Evolutionary conservation across 2,329 filamentous ascomycete genomes (phyloP), one percentile per base, ranked within the genome.

Genomic region (Phialemoniopsis sp.): DNA sequence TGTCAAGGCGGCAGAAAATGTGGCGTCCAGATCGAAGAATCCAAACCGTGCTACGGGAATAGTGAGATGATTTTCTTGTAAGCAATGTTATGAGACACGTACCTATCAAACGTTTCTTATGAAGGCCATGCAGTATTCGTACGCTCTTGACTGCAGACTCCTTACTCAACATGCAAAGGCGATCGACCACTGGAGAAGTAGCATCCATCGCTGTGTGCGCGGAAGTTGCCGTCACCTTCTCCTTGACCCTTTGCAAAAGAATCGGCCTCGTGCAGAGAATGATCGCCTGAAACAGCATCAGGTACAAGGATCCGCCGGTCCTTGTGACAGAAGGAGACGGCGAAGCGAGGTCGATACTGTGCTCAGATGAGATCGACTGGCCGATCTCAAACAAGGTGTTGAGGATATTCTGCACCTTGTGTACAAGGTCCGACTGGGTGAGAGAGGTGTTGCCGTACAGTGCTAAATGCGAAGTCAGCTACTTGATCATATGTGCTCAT

Each of bases 261-360:
- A 56, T 48, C 16, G 54, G 54, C 3, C 54, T 32, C 18, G 53
- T 53, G 16, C 53, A 57, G 5, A 57, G 44, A 8, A 57, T 55
- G 21, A 56, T 56, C 1, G 54, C 54, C 45, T 54, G 50, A 18
- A 53, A 56, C 1, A 57, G 35, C 43, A 54, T 51, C 12, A 57
- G 29, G 18, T 57, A 55, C 1, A 57, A 39, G 1, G 54, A 56
- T 6, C 51, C 52, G 3, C 46, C 47, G 2, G 54, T 54, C 21
- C 54, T 46, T 1, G 50, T 49, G 8, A 55, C 47, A 1, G 41
- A 39, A 2, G 48, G 32, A 7, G 42, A 34, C 4, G 51, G 49
- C 10, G 43, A 44, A 10, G 44, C 42, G 18, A 57, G 52, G 17
- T 56, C 50, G 9, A 53, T 50, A 26, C 21, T 26, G 21, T 26